Percentiles rank a stretch among this genome's conserved stretches.
phyloP scores from a whole-genome alignment of 495 filamentous ascomycete genomes.

The Penicillium manginii region DNA sequence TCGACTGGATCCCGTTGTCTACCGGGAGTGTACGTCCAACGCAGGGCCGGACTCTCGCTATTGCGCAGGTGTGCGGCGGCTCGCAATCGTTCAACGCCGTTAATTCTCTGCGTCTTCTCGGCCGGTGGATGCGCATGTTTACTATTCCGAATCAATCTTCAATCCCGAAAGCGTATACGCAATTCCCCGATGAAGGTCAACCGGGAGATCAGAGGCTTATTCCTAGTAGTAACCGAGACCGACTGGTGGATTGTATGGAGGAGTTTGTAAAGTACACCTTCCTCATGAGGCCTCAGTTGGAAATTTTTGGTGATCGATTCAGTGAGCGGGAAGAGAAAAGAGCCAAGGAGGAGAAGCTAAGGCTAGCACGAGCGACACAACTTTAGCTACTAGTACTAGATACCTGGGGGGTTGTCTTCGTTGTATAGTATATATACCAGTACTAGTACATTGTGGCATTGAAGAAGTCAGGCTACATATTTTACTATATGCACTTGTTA shows the following conservation, averaged over 20 bases:
- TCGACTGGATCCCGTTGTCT: conserved; percentile 72
- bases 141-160: conserved; percentile 71
- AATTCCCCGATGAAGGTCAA: conserved; percentile 59
- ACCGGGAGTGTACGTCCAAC: conserved; percentile 69
- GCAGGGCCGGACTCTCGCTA: conserved; percentile 67
- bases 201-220: conserved; percentile 59
- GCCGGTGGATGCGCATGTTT: conserved; percentile 82
- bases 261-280: conserved; percentile 77
- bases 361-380: conserved; percentile 14
- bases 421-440: background rate
- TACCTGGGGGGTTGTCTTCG: conserved; percentile 3
- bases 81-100: conserved; percentile 75
- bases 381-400: conserved; percentile 9
- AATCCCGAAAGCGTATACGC: conserved; percentile 66
- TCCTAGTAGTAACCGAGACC: conserved; percentile 64
- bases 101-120: conserved; percentile 70
- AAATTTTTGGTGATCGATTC: conserved; percentile 66
- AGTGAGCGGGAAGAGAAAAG: conserved; percentile 56
- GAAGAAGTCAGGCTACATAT: conserved; percentile 11
- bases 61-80: conserved; percentile 68
- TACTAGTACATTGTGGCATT: conserved; percentile 8
- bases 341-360: conserved; percentile 23
- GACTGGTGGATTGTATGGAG: conserved; percentile 77
- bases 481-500: conserved; percentile 3
- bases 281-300: conserved; percentile 64